These are phyloP conservation scores for Cytospora chrysosperma DNA, from an alignment of 2,329 filamentous ascomycete species.

Conservation along the genomic window DNA sequence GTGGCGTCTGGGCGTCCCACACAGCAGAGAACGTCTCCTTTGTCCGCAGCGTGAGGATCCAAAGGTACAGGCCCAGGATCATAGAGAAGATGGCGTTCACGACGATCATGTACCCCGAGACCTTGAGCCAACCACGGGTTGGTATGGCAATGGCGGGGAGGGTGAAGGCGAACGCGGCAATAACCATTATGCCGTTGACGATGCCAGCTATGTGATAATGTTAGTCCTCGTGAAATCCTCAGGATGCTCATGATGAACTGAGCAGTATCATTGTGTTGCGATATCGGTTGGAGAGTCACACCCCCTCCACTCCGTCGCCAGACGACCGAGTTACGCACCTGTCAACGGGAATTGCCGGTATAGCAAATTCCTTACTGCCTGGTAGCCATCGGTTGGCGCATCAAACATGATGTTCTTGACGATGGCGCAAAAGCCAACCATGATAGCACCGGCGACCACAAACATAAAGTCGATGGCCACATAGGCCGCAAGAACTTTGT, in stretches of 20 bases:
- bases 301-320: not conserved
- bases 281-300: not conserved
- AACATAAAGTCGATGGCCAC: constrained; percentile 51
- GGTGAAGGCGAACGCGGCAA: constrained; percentile 67
- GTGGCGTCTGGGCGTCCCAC: constrained; percentile 57
- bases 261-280: not conserved
- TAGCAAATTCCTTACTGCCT: constrained; percentile 51
- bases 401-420: constrained; percentile 47
- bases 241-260: not conserved
- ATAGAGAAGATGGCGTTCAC: constrained; percentile 63
- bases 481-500: constrained; percentile 53
- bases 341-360: constrained; percentile 55
- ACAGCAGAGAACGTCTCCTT: constrained; percentile 60
- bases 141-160: constrained; percentile 70
- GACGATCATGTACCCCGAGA: constrained; percentile 64
- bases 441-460: constrained; percentile 52
- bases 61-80: constrained; percentile 64
- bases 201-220: constrained; percentile 55
- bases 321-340: constrained; percentile 32
- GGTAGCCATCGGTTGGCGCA: constrained; percentile 43
- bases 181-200: constrained; percentile 69
- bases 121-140: constrained; percentile 67
- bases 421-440: constrained; percentile 55
- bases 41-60: constrained; percentile 71
- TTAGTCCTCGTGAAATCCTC: not conserved